Evolutionary conservation across 208 protist genomes (phyloP).

Genomic region (Trypanosoma rangeli): DNA sequence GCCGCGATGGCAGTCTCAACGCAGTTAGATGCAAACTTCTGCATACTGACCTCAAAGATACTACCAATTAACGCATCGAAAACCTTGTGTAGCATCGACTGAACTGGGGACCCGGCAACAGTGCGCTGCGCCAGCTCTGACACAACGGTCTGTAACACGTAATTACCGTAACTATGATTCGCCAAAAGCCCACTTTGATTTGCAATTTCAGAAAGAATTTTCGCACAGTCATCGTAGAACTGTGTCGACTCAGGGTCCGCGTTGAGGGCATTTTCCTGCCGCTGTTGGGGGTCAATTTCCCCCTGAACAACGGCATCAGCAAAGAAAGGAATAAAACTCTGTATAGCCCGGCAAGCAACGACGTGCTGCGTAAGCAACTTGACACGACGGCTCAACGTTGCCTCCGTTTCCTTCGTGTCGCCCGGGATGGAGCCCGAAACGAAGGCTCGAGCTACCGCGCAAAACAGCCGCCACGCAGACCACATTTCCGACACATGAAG

Average conservation of each 20-base stretch:
- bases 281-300: conserved; percentile 36
- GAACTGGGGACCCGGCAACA: conserved; percentile 45
- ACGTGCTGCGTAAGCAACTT: conserved; percentile 67
- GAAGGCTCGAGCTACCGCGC: conserved; percentile 61
- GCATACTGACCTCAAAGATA: conserved; percentile 62
- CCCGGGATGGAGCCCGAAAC: conserved; percentile 34
- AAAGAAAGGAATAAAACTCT: conserved; percentile 72
- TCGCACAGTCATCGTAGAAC: conserved; percentile 46
- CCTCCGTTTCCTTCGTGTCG: conserved; percentile 5
- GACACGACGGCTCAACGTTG: conserved; percentile 36
- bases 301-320: conserved; percentile 52
- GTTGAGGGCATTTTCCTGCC: conserved; percentile 8
- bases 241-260: conserved; percentile 6
- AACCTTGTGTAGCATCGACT: conserved; percentile 43
- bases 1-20: conserved; percentile 66
- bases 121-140: conserved; percentile 53
- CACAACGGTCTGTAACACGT: conserved; percentile 74
- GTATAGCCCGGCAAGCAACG: conserved; percentile 65
- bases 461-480: conserved; percentile 61
- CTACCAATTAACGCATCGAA: conserved; percentile 52
- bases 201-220: conserved; percentile 41
- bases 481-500: conserved; percentile 36
- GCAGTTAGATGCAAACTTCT: conserved; percentile 84
- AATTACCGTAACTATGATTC: conserved; percentile 62
- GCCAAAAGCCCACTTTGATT: conserved; percentile 37